These are phyloP conservation scores for Phellopilus nigrolimitatus DNA, from an alignment of 1,284 basidiomycete genomes.

Conservation along the genomic window DNA sequence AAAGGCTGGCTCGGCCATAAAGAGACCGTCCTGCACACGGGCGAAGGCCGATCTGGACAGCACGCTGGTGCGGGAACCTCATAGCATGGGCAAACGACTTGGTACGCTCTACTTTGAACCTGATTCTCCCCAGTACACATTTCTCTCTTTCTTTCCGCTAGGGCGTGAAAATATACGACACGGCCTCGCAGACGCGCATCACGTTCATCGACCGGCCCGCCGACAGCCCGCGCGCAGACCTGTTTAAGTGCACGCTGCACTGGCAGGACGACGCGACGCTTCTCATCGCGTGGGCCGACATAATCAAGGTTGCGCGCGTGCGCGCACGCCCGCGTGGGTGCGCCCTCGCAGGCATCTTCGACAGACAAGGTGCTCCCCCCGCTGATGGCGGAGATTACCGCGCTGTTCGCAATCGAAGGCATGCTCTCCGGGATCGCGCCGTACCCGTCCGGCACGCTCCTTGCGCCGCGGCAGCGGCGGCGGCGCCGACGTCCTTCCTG, in stretches of 20 bases:
- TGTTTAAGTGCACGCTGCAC: conserved; percentile 87
- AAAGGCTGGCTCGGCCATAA: conserved; percentile 97
- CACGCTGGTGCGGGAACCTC: conserved; percentile 80
- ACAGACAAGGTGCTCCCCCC: conserved; percentile 38
- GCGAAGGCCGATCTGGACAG: conserved; percentile 96
- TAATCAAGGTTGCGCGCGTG: conserved; percentile 87
- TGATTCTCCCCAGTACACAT: too few relatives aligned
- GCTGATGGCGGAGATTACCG: conserved; percentile 79
- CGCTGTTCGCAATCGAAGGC: conserved; percentile 91
- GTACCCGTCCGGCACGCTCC: conserved; percentile 44
- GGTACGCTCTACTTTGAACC: too few relatives aligned
- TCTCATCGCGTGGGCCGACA: conserved; percentile 91
- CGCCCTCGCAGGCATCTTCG: conserved; percentile 35
- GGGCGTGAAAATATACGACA: conserved; percentile 95
- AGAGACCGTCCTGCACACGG: conserved; percentile 80
- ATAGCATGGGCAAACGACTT: conserved; percentile 97
- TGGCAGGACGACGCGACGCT: conserved; percentile 93
- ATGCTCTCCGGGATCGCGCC: conserved; percentile 92
- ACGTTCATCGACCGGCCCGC: conserved; percentile 82
- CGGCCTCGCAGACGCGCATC: conserved; percentile 72
- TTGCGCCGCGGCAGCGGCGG: conserved; percentile 26
- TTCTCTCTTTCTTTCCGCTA: too few relatives aligned
- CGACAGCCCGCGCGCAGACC: conserved; percentile 82
- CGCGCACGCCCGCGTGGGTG: conserved; percentile 55
- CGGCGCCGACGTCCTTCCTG: conserved; percentile 66